These are phyloP conservation scores for Vitis hybrid DNA, from an alignment of 177 flowering plant genomes.

Conservation along the genomic window DNA sequence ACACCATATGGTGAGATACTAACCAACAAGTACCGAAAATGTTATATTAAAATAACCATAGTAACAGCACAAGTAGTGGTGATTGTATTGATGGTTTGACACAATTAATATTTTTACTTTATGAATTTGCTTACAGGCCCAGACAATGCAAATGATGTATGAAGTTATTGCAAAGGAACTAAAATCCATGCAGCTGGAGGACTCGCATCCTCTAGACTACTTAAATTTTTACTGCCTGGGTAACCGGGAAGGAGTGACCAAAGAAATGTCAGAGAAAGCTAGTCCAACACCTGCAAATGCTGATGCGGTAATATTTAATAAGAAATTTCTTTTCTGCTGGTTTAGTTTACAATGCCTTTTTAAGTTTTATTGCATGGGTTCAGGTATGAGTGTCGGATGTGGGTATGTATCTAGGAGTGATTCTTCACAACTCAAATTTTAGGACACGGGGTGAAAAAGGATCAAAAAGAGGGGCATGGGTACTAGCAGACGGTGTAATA, in stretches of 20 bases:
- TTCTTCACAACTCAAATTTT: neutral
- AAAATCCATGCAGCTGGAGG: constrained; percentile 23
- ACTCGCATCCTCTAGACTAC: constrained; percentile 46
- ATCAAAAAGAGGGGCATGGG: no score
- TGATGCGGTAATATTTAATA: constrained; percentile 12
- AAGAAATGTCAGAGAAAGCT: constrained; percentile 5
- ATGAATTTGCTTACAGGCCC: constrained; percentile 38
- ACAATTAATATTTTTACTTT: neutral
- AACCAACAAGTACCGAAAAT: neutral
- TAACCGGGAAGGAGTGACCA: constrained; percentile 40
- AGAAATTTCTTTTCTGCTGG: neutral
- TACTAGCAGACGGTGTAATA: no score
- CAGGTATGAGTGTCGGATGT: neutral
- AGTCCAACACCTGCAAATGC: constrained; percentile 12
- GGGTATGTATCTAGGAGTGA: neutral
- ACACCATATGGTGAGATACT: neutral
- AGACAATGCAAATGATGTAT: constrained; percentile 69
- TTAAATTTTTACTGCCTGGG: constrained; percentile 64
- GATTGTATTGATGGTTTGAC: neutral
- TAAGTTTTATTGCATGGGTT: no score
- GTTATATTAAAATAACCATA: neutral
- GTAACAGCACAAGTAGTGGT: neutral
- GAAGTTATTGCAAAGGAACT: constrained; percentile 41
- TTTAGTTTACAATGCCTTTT: neutral
- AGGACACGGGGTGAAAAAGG: no score